phyloP scores from a whole-genome alignment of 2,329 filamentous ascomycete species.

The Cadophora luteo-olivacea region DNA sequence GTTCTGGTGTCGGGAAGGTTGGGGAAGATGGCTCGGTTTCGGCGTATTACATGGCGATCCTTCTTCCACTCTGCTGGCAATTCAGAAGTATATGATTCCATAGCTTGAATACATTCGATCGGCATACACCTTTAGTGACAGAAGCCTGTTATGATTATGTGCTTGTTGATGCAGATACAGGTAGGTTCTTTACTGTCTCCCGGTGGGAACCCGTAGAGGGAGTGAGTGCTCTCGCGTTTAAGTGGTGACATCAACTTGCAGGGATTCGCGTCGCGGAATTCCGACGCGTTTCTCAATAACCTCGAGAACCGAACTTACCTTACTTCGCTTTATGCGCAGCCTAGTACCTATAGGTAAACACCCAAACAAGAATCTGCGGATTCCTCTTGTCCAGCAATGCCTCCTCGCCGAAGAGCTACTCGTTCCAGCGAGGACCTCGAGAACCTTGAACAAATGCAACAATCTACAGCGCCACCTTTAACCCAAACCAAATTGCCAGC shows the following conservation, averaged over 20 bases:
- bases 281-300: neutral
- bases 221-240: neutral
- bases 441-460: neutral
- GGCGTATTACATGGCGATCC: too few species aligned
- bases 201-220: too few species aligned
- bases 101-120: too few species aligned
- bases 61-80: too few species aligned
- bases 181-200: too few species aligned
- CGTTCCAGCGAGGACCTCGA: neutral
- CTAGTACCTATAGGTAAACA: too few species aligned
- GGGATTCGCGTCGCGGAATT: constrained; percentile 6
- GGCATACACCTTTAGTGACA: too few species aligned
- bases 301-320: neutral
- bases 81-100: too few species aligned
- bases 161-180: too few species aligned
- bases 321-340: neutral
- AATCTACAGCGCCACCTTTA: neutral
- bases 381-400: neutral
- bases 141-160: too few species aligned
- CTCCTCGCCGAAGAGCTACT: neutral
- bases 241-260: neutral
- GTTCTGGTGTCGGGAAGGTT: too few species aligned
- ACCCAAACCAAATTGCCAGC: constrained; percentile 31
- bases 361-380: neutral
- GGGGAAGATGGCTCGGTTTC: too few species aligned